A percentile compares a stretch with the other conserved stretches of the same genome.
phyloP scores from a whole-genome alignment of 305 asterid species.

The Solanum hybrid region DNA sequence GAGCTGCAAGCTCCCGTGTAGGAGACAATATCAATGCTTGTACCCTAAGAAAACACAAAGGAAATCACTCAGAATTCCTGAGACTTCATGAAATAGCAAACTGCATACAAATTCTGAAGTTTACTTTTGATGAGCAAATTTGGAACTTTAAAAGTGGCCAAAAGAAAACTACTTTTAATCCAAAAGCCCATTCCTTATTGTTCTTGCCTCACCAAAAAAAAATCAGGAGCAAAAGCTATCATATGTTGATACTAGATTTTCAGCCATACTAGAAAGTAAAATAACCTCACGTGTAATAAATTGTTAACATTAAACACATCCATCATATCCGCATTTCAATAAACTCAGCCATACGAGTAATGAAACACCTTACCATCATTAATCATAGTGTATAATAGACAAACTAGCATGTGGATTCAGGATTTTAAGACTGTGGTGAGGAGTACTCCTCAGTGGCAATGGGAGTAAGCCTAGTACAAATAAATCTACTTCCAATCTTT shows the following conservation, averaged over 20 bases:
- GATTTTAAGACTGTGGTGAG: neutral
- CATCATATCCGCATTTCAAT: neutral
- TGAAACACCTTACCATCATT: neutral
- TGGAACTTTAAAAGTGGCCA: neutral
- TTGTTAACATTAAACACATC: neutral
- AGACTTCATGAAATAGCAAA: neutral
- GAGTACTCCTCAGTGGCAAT: neutral
- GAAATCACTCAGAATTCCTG: neutral
- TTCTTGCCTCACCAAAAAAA: neutral
- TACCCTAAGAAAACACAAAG: slow-evolving; percentile 34
- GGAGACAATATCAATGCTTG: slow-evolving; percentile 93
- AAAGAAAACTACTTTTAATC: neutral
- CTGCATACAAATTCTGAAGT: neutral
- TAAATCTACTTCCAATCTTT: neutral
- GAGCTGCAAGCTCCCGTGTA: slow-evolving; percentile 89
- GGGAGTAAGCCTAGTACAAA: neutral
- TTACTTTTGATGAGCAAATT: neutral
- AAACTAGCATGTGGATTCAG: neutral
- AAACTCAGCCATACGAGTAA: neutral
- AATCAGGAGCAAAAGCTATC: neutral
- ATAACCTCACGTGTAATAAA: neutral
- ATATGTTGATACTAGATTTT: neutral
- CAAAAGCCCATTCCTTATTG: neutral
- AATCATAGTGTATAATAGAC: neutral
- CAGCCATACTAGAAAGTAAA: neutral